Evolutionary conservation across 371 early-diverging fungal genomes (phyloP).

Genomic region (Syncephalastrum racemosum): DNA sequence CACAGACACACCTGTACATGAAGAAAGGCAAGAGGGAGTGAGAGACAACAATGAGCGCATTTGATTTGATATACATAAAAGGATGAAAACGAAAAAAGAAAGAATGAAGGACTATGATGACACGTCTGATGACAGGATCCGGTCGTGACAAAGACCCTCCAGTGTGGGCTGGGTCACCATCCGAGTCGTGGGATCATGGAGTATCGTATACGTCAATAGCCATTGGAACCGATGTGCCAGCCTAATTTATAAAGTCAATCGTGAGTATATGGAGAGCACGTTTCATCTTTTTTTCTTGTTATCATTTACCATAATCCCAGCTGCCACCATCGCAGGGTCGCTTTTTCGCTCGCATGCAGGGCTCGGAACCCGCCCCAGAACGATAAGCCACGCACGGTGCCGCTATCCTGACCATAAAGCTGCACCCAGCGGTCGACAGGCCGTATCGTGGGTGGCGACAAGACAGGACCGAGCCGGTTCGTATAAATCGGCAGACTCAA

Average conservation of each 20-base stretch:
- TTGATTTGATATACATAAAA: not conserved
- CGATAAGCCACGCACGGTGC: conserved; percentile 20
- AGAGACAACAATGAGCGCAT: conserved; percentile 4
- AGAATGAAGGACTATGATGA: conserved; percentile 8
- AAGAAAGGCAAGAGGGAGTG: no score
- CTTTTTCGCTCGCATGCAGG: conserved; percentile 23
- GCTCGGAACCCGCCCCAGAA: conserved; percentile 44
- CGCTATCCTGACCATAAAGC: conserved; percentile 19
- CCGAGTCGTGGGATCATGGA: conserved; percentile 40
- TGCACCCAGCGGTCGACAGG: conserved; percentile 20
- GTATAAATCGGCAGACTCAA: conserved; percentile 47
- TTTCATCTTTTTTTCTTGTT: conserved; percentile 5
- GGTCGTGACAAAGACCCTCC: conserved; percentile 11
- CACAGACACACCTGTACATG: no score
- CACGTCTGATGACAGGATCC: not conserved
- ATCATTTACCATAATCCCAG: conserved; percentile 18
- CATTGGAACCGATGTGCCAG: conserved; percentile 39
- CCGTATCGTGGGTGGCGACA: conserved; percentile 28
- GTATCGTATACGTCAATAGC: conserved; percentile 41
- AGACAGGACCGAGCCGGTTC: conserved; percentile 21
- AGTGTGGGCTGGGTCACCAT: conserved; percentile 31
- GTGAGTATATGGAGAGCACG: not conserved
- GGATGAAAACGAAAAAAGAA: conserved; percentile 4
- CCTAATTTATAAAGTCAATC: conserved; percentile 16
- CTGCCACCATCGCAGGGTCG: conserved; percentile 38